These are phyloP conservation scores for Aspergillus texensis DNA, from an alignment of 2,329 filamentous ascomycete genomes.

Conservation along the genomic window DNA sequence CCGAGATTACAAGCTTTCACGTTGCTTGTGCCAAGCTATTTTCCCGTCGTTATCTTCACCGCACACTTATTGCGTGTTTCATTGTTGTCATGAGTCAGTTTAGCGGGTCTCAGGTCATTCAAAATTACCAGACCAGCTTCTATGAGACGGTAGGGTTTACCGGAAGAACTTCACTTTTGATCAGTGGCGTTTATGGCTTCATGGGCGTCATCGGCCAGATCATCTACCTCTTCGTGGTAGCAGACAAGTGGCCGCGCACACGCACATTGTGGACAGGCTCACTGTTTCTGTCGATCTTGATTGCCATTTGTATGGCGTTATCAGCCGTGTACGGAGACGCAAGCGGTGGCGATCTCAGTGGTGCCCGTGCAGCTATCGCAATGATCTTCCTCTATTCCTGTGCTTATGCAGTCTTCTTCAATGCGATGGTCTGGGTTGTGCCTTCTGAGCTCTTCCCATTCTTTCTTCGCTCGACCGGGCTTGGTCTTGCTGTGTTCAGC, in stretches of 20 bases:
- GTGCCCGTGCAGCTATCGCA: conserved; percentile 37
- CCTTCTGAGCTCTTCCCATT: conserved; percentile 38
- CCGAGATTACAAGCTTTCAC: conserved; percentile 9
- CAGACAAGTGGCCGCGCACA: conserved; percentile 39
- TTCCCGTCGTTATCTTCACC: conserved; percentile 26
- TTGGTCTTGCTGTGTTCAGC: conserved; percentile 34
- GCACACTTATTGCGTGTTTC: conserved; percentile 36
- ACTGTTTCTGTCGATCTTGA: conserved; percentile 28
- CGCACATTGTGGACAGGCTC: conserved; percentile 34
- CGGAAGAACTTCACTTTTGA: conserved; percentile 35
- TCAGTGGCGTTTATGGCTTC: conserved; percentile 40
- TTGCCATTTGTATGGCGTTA: conserved; percentile 33
- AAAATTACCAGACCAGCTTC: conserved; percentile 43
- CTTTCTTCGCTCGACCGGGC: conserved; percentile 33
- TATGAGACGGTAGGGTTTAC: conserved; percentile 39
- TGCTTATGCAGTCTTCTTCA: conserved; percentile 43
- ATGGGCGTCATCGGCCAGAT: conserved; percentile 42
- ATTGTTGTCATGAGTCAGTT: conserved; percentile 40
- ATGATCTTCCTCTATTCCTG: conserved; percentile 44
- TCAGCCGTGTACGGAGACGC: conserved; percentile 23
- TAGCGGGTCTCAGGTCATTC: conserved; percentile 39
- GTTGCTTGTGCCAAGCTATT: conserved; percentile 14
- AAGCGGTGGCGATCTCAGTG: conserved; percentile 22
- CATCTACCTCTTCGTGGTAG: conserved; percentile 34
- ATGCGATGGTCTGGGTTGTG: conserved; percentile 39